Percentiles rank a stretch among this genome's conserved stretches.
Conservation (phyloP, 2,329 filamentous ascomycete species). For the Alternaria consortialis region DNA sequence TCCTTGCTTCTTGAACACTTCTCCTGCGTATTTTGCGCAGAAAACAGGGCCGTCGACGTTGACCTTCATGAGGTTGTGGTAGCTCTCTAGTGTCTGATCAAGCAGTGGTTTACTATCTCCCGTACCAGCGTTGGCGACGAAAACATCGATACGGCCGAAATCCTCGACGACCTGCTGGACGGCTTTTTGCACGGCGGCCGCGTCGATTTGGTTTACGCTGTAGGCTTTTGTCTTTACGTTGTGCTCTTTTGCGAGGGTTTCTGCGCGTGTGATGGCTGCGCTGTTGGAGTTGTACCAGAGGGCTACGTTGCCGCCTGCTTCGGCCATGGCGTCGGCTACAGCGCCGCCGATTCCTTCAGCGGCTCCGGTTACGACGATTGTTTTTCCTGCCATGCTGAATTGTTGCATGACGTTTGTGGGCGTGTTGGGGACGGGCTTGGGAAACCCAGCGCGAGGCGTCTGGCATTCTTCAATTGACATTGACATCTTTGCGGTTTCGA, state of each 20-base stretch:
- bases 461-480: conserved; percentile 47
- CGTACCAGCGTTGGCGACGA: conserved; percentile 73
- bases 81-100: conserved; percentile 68
- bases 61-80: conserved; percentile 71
- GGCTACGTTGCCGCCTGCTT: conserved; percentile 56
- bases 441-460: conserved; percentile 33
- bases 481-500: conserved; percentile 38
- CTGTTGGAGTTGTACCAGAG: conserved; percentile 58
- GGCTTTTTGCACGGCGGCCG: conserved; percentile 63
- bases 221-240: conserved; percentile 70
- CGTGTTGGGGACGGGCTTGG: conserved; percentile 37
- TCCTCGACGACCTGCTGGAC: conserved; percentile 70
- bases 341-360: conserved; percentile 65
- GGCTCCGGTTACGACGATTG: conserved; percentile 55
- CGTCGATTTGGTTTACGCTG: conserved; percentile 65
- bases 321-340: conserved; percentile 49
- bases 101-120: conserved; percentile 65
- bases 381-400: conserved; percentile 50
- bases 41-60: conserved; percentile 70
- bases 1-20: conserved; percentile 54
- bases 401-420: conserved; percentile 44
- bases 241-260: conserved; percentile 64
- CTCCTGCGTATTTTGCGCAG: conserved; percentile 55
- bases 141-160: conserved; percentile 72
- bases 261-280: conserved; percentile 67